Evolutionary conservation across 2,329 filamentous ascomycete species (phyloP).

Genomic region (Aspergillus ochraceus): DNA sequence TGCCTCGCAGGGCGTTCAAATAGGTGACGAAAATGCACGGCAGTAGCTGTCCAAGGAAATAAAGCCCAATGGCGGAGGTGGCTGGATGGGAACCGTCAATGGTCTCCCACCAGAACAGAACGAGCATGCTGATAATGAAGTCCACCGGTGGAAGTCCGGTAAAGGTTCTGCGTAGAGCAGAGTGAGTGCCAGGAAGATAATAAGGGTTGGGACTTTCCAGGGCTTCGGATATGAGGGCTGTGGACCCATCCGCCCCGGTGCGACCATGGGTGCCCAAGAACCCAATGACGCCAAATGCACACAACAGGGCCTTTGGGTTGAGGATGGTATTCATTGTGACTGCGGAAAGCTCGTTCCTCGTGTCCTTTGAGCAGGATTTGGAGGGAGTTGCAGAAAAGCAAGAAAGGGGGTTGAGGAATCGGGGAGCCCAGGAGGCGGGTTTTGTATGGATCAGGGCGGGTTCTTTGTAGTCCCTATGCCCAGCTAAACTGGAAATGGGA

Average conservation of each 20-base stretch:
- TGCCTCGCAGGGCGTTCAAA: not conserved
- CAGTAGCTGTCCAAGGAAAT: conserved; percentile 2
- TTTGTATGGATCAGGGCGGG: too few species aligned
- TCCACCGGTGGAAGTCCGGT: not conserved
- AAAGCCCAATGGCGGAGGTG: not conserved
- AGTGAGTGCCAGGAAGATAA: not conserved
- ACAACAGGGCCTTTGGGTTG: not conserved
- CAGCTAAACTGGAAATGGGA: not conserved
- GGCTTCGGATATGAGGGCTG: not conserved
- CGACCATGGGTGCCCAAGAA: not conserved
- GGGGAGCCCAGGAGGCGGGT: too few species aligned
- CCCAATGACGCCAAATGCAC: not conserved
- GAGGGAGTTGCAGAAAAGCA: too few species aligned
- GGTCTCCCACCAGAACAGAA: conserved; percentile 2
- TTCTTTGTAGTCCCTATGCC: not conserved
- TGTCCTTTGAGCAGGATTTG: not conserved
- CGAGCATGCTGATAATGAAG: not conserved
- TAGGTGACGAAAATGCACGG: not conserved
- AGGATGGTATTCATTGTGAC: not conserved
- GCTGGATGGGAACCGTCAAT: conserved; percentile 1
- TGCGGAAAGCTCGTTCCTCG: not conserved
- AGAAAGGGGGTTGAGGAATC: too few species aligned
- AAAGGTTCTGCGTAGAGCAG: not conserved
- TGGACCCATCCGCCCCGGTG: not conserved
- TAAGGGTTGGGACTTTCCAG: not conserved